phyloP scores from a whole-genome alignment of 2,329 filamentous ascomycete species.

The Diaporthe sp. region DNA sequence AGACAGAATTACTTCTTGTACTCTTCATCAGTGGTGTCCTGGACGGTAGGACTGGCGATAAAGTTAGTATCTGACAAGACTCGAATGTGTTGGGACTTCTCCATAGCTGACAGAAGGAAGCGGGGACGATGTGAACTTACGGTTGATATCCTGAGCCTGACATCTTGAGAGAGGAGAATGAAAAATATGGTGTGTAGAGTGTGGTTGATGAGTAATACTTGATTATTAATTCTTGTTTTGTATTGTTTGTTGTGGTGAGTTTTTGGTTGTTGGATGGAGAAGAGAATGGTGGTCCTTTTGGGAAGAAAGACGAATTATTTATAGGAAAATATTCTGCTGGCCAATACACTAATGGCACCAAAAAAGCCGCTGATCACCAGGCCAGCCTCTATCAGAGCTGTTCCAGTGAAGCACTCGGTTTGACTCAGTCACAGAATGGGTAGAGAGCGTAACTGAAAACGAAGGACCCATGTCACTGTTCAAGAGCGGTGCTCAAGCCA shows the following conservation, averaged over 20 bases:
- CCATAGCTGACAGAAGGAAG: background rate
- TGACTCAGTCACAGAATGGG: background rate
- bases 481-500: background rate
- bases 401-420: background rate
- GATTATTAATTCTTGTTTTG: background rate
- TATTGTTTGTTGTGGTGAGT: background rate
- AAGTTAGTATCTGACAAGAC: background rate
- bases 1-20: constrained; percentile 18
- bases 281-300: background rate
- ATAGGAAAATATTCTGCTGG: background rate
- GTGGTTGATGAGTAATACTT: background rate
- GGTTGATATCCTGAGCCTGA: constrained; percentile 11
- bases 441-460: background rate
- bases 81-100: no score
- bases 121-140: background rate
- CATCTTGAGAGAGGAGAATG: background rate
- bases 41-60: background rate
- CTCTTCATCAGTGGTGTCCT: constrained; percentile 23
- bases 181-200: background rate
- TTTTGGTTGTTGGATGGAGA: background rate
- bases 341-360: background rate
- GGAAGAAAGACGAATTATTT: background rate
- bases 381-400: background rate
- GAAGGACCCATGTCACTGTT: background rate
- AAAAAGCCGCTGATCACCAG: background rate